phyloP scores from a whole-genome alignment of 2,329 filamentous ascomycete genomes.

The Cladosporium sp. region DNA sequence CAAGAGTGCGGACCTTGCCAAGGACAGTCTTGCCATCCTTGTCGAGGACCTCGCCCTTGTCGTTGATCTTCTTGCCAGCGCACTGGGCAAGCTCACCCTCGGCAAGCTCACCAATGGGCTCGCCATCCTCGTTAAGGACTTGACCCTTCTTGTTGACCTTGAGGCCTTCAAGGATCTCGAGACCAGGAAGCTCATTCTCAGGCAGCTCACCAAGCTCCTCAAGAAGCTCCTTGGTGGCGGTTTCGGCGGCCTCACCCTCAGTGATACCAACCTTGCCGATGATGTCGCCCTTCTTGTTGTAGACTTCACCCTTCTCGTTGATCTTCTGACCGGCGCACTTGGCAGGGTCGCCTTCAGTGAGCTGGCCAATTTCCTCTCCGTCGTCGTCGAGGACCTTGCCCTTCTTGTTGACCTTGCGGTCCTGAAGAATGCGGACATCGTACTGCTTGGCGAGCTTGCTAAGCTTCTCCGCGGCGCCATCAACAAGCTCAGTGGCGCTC shows the following conservation, averaged over 20 bases:
- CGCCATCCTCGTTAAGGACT: conserved; percentile 50
- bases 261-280: conserved; percentile 47
- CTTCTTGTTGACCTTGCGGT: conserved; percentile 56
- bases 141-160: conserved; percentile 59
- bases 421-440: conserved; percentile 47
- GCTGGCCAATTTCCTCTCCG: conserved; percentile 48
- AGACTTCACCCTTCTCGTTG: conserved; percentile 49
- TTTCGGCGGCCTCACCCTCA: conserved; percentile 48
- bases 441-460: conserved; percentile 37
- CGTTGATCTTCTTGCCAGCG: conserved; percentile 62
- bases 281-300: conserved; percentile 48
- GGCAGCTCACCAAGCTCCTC: conserved; percentile 44
- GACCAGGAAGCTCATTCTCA: conserved; percentile 36
- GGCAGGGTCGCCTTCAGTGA: conserved; percentile 43
- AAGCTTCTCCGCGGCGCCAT: conserved; percentile 46
- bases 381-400: conserved; percentile 50
- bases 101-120: conserved; percentile 49
- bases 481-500: conserved; percentile 47
- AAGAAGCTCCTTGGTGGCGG: conserved; percentile 46
- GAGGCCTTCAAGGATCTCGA: conserved; percentile 48
- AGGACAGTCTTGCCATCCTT: conserved; percentile 58
- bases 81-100: conserved; percentile 60
- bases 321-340: conserved; percentile 45
- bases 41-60: conserved; percentile 61
- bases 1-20: conserved; percentile 55